phyloP scores from a whole-genome alignment of 345 rosid species.

The Abelmoschus esculentus region DNA sequence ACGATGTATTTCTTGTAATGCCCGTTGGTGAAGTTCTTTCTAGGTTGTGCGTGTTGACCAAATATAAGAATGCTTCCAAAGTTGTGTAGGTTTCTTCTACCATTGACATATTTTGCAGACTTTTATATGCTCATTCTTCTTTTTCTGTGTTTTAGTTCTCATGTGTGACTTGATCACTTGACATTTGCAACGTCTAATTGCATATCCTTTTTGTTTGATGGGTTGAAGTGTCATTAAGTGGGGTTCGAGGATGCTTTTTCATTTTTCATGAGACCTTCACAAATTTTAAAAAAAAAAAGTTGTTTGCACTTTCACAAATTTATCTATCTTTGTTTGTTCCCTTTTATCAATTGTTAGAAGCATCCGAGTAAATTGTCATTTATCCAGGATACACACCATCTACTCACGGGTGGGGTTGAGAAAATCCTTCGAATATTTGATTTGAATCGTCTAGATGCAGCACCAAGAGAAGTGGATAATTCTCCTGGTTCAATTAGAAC shows the following conservation, averaged over 20 bases:
- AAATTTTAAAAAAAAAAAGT: not conserved
- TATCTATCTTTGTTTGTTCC: not conserved
- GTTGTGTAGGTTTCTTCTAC: not conserved
- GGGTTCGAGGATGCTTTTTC: not conserved
- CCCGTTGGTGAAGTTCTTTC: not conserved
- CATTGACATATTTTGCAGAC: no score
- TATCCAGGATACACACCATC: conserved; percentile 62
- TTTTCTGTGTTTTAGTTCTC: not conserved
- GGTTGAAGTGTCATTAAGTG: not conserved
- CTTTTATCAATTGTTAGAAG: not conserved
- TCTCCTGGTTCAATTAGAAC: conserved; percentile 86
- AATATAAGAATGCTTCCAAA: not conserved
- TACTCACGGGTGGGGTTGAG: conserved; percentile 94
- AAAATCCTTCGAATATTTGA: conserved; percentile 84
- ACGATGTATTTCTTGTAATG: no score
- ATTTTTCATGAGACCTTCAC: not conserved
- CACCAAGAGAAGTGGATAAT: conserved; percentile 73
- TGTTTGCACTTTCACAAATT: not conserved
- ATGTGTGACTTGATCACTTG: not conserved
- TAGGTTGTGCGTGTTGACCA: not conserved
- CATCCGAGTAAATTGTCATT: not conserved
- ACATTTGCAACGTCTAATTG: not conserved
- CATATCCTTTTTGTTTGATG: not conserved
- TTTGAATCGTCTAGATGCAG: conserved; percentile 74
- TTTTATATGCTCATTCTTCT: not conserved